phyloP scores from a whole-genome alignment of 2,329 filamentous ascomycete species.

The Pseudocercospora fijiensis region DNA sequence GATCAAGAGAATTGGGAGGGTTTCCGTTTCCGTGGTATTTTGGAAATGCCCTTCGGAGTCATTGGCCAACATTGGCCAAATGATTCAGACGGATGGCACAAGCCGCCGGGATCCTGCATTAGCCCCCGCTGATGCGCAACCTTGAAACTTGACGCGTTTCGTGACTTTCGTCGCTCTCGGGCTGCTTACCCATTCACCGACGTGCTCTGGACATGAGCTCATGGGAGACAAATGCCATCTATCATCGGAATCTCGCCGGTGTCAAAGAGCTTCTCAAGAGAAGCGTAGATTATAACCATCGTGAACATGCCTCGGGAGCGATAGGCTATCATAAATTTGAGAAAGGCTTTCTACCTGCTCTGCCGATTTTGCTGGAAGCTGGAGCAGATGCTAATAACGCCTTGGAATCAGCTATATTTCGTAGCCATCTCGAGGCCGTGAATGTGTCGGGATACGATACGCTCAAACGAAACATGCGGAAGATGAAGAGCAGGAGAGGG shows the following conservation, averaged over 20 bases:
- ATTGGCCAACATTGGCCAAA: constrained; percentile 2
- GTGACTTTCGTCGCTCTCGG: too few relatives aligned
- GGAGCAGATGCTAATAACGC: not conserved
- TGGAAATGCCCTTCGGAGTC: constrained; percentile 5
- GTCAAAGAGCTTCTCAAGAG: not conserved
- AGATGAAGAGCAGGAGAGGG: not conserved
- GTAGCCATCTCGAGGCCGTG: not conserved
- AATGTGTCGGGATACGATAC: not conserved
- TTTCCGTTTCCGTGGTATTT: not conserved
- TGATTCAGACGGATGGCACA: not conserved
- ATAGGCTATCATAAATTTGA: not conserved
- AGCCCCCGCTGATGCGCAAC: not conserved
- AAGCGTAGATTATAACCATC: not conserved
- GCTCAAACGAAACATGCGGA: not conserved
- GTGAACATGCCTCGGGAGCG: not conserved
- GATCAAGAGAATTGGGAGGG: not conserved
- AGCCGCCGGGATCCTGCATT: not conserved
- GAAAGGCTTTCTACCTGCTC: not conserved
- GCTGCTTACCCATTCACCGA: too few relatives aligned
- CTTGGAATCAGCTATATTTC: not conserved
- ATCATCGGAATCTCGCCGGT: not conserved
- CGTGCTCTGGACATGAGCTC: too few relatives aligned
- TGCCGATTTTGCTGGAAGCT: not conserved
- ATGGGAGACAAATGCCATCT: not conserved
- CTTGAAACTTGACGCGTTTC: not conserved